Conservation (phyloP, 306 rosid genomes). For the Canavalia ensiformis region DNA sequence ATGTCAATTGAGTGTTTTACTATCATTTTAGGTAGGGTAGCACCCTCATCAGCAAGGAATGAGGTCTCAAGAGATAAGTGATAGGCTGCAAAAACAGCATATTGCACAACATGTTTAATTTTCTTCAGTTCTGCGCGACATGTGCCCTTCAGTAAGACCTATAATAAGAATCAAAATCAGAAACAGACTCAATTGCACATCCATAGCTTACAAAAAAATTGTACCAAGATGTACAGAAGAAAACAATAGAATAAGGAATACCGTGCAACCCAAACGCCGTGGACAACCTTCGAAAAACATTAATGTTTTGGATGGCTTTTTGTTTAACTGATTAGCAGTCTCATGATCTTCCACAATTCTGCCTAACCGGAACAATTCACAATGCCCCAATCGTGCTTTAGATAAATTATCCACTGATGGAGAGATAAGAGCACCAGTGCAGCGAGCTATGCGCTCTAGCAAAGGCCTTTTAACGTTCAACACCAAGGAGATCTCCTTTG, state of each 20-base stretch:
- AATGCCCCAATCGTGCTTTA: constrained; percentile 77
- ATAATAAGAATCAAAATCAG: constrained; percentile 54
- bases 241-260: constrained; percentile 47
- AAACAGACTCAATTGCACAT: constrained; percentile 33
- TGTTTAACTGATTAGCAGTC: constrained; percentile 70
- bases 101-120: constrained; percentile 87
- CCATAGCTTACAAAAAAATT: constrained; percentile 19
- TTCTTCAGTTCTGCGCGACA: constrained; percentile 88
- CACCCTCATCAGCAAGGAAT: constrained; percentile 99
- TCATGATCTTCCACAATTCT: constrained; percentile 75
- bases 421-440: constrained; percentile 85
- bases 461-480: constrained; percentile 93
- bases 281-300: constrained; percentile 99
- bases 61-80: constrained; percentile 98
- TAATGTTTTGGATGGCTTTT: constrained; percentile 82
- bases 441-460: constrained; percentile 89
- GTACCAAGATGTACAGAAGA: constrained; percentile 30
- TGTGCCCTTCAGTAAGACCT: constrained; percentile 90
- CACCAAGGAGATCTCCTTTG: constrained; percentile 93
- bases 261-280: constrained; percentile 96
- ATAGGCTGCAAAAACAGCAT: constrained; percentile 96
- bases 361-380: constrained; percentile 92
- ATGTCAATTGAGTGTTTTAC: constrained; percentile 52
- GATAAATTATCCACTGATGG: constrained; percentile 82
- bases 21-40: constrained; percentile 83